Evolutionary conservation across 108 stramenopile species (phyloP), one percentile per base, ranked within the genome.

Genomic region (Stephanodiscus minutulus): DNA sequence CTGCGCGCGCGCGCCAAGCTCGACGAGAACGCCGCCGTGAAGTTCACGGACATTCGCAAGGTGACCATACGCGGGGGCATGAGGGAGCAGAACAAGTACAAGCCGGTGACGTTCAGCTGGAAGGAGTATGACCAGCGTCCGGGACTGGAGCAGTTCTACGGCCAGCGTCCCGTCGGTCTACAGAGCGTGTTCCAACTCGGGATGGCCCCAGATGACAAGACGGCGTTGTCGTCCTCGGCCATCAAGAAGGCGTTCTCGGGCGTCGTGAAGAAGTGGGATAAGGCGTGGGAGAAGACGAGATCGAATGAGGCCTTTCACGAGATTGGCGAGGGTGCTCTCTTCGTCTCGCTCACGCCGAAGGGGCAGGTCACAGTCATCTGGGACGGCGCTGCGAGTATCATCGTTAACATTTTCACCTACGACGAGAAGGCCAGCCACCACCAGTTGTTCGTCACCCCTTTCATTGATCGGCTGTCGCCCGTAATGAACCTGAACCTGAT

Each of bases 251-350:
- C 63, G n/a, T 63, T 76, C 57, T 67, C 73, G 48, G 36, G 29
- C 43, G 66, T 67, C 7, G 29, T 63, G 13, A n/a, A 67, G 55
- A 47, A 66, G 41, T 66, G 60, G 33, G 58, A 60, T n/a, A 60
- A 21, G 24, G 35, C 13, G 43, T 44, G 43, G 43, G 15, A 13
- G 3, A 66, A 43, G 31, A 48, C 12, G 20, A 44, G 29, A n/a
- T 52, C 55, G 15, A 56, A 33, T 27, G 77, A 73, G 20, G 15
- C 68, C 13, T 76, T 49, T 41, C 52, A 80, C n/a, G 61, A 58
- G 64, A 77, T 87, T 24, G 90, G 90, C 18, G 76, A 94, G 22
- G 92, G 92, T 36, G 60, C 63, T 35, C 61, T 87, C 8, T 63
- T 69, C 54, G 52, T 85, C 44, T 82, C 71, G 0, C 46, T 75